Base-by-base conservation (phyloP, 2,329 filamentous ascomycete genomes). In the Epichloe coenophiala region DNA sequence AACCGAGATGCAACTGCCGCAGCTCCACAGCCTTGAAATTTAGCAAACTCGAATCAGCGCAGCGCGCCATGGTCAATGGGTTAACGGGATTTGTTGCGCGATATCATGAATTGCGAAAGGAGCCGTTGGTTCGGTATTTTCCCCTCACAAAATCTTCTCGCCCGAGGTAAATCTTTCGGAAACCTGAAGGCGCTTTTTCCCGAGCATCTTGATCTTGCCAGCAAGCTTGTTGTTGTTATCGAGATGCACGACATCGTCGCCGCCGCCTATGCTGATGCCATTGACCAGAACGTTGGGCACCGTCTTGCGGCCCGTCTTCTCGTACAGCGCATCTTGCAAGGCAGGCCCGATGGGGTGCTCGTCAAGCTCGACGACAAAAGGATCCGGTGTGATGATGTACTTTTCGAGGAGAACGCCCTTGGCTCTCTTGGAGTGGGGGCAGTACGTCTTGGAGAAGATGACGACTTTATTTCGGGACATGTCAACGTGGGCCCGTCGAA, bases 361-460 rank as follows among this genome's bases (percentile, higher is more conserved):
- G 67, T 98, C 89, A 12, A 98, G 78, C 68, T 98, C 93, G 47
- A 97, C 89, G 7, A 98, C 85, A 61, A 83, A 85, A 0, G 93
- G 93, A 11, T 79, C 70, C 0, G 93, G 93, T 1, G 80, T 77
- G 63, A 98, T 94, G 50, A 73, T 74, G 72, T 97, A 97, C 59
- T 85, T 83, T 21, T 90, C 80, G 41, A 95, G 79, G 40, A 98
- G 78, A 51, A 97, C 78, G 42, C 75, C 74, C 69, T 98, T 98
- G 44, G 93, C 93, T 58, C 81, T 82, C 63, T 82, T 84, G 48
- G 89, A 96, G 69, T 79, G 84, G 1, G 86, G 88, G 67, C 93
- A 98, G 70, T 91, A 95, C 1, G 86, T 80, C 68, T 98, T 97
- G 56, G 89, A 95, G 71, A 97, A 97, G 60, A 98, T 88, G 64